A percentile compares a stretch with the other conserved stretches of the same genome.
Conservation (phyloP, 1,284 basidiomycete species). For the Spongiforma sp. region DNA sequence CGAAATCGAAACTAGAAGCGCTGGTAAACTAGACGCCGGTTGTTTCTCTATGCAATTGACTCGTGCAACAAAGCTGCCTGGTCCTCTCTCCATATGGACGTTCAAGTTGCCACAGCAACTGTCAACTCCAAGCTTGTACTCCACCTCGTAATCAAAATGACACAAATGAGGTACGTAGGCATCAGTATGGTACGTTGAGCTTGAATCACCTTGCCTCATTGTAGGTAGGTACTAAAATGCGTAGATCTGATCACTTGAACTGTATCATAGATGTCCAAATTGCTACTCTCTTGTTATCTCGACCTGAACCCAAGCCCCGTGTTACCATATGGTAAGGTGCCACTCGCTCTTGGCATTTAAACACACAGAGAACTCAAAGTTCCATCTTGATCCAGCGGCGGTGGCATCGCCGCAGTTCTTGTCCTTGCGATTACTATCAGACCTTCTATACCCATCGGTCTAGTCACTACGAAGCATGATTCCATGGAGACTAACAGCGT, state of each 20-base stretch:
- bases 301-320: slow-evolving; percentile 6
- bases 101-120: too few species aligned
- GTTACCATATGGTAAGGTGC: slow-evolving; percentile 27
- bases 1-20: not conserved
- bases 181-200: not conserved
- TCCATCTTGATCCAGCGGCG: slow-evolving; percentile 10
- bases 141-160: too few species aligned
- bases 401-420: slow-evolving; percentile 7
- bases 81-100: too few species aligned
- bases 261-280: slow-evolving; percentile 5
- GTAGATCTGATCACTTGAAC: not conserved
- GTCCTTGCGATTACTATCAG: slow-evolving; percentile 20
- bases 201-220: not conserved
- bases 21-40: too few species aligned
- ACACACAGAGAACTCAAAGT: not conserved
- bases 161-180: too few species aligned
- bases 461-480: slow-evolving; percentile 26
- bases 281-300: not conserved
- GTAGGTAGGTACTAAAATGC: not conserved
- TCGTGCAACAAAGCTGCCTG: too few species aligned
- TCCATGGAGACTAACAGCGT: slow-evolving; percentile 17
- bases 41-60: too few species aligned
- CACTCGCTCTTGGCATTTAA: too few species aligned
- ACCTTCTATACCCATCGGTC: slow-evolving; percentile 6
- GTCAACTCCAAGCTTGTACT: too few species aligned